These are phyloP conservation scores for Lippia alba DNA, from an alignment of 305 asterid species.

Conservation along the genomic window DNA sequence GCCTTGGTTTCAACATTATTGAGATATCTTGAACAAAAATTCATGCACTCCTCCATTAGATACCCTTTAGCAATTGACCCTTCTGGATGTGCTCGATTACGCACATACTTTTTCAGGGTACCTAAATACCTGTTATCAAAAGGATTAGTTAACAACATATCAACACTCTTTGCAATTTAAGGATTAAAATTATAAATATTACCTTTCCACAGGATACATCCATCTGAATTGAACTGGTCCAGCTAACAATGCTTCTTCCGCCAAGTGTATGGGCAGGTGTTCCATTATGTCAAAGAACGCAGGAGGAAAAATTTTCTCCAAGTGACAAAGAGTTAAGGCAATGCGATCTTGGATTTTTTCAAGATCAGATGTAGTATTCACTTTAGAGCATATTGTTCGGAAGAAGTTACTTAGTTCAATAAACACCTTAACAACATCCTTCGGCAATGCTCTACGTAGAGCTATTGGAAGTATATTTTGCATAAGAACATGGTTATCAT, in stretches of 20 bases:
- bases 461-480: no score
- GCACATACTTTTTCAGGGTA: no score
- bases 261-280: not conserved
- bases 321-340: not conserved
- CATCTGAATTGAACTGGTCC: not conserved
- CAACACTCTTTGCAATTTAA: no score
- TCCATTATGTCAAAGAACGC: conserved; percentile 6
- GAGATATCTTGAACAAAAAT: no score
- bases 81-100: no score
- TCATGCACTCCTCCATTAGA: no score
- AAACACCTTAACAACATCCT: not conserved
- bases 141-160: no score
- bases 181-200: not conserved
- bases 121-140: no score
- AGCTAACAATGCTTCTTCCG: not conserved
- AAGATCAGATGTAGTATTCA: not conserved
- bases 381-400: not conserved
- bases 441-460: no score
- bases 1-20: no score
- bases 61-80: no score
- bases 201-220: conserved; percentile 3
- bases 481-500: no score
- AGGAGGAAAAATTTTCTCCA: not conserved
- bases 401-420: not conserved
- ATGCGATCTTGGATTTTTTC: not conserved